phyloP scores from a whole-genome alignment of 257 asterid genomes.

The Cordia subcordata region DNA sequence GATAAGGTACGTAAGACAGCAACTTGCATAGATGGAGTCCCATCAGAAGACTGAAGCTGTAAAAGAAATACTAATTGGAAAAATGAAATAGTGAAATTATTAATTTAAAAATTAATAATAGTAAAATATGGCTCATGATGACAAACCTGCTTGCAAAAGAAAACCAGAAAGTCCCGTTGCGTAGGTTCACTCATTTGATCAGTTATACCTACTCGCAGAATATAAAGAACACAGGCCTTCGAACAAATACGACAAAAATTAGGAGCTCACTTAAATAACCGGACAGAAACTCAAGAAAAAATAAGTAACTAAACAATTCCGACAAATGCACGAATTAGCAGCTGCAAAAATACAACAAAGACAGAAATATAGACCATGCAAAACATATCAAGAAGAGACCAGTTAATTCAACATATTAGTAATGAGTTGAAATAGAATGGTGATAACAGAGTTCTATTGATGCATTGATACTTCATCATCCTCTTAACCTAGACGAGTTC shows the following conservation, averaged over 20 bases:
- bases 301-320: no score
- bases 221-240: constrained; percentile 95
- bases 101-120: constrained; percentile 8
- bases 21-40: constrained; percentile 83
- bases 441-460: no score
- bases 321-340: neutral
- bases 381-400: neutral
- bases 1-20: constrained; percentile 82
- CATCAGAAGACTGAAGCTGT: constrained; percentile 88
- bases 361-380: constrained; percentile 5
- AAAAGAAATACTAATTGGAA: constrained; percentile 15
- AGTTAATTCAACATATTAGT: no score
- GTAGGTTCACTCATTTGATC: constrained; percentile 98
- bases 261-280: no score
- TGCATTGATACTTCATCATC: no score
- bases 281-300: no score
- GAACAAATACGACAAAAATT: constrained; percentile 36
- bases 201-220: constrained; percentile 83
- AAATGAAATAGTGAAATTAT: neutral
- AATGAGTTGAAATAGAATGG: no score
- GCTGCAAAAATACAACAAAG: constrained; percentile 5
- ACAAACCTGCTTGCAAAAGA: constrained; percentile 86
- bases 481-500: no score
- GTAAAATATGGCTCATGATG: constrained; percentile 22
- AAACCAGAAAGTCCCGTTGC: constrained; percentile 84